A percentile compares a stretch with the other conserved stretches of the same genome.
Conservation (phyloP, 2,329 filamentous ascomycete genomes). For the Akanthomyces uredinophilus region DNA sequence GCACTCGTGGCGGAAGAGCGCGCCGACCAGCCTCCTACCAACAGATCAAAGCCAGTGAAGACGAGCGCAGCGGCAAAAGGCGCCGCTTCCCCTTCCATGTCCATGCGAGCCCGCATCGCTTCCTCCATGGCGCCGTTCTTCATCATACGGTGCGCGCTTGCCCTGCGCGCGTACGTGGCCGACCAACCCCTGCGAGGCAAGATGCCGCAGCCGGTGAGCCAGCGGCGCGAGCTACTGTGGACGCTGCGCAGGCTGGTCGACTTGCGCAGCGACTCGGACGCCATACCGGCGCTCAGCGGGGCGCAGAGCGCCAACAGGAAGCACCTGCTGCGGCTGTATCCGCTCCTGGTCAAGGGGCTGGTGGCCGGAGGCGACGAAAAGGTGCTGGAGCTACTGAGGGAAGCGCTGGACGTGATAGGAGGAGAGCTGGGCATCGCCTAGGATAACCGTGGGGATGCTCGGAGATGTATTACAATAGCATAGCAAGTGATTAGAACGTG, state of each 20-base stretch:
- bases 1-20: slow-evolving; percentile 55
- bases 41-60: slow-evolving; percentile 23
- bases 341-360: slow-evolving; percentile 63
- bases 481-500: background rate
- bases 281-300: slow-evolving; percentile 53
- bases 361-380: slow-evolving; percentile 54
- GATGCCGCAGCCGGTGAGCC: slow-evolving; percentile 81
- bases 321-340: slow-evolving; percentile 77
- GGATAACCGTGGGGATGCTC: background rate
- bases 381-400: slow-evolving; percentile 51
- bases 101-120: slow-evolving; percentile 57
- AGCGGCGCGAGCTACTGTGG: slow-evolving; percentile 72
- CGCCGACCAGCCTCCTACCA: slow-evolving; percentile 22
- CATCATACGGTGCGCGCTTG: slow-evolving; percentile 73
- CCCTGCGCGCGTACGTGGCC: slow-evolving; percentile 78
- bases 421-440: slow-evolving; percentile 43
- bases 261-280: slow-evolving; percentile 63
- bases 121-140: slow-evolving; percentile 74
- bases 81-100: slow-evolving; percentile 12
- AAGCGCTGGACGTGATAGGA: slow-evolving; percentile 59
- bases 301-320: slow-evolving; percentile 58
- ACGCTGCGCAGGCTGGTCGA: slow-evolving; percentile 62
- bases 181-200: slow-evolving; percentile 85
- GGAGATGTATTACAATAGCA: background rate
- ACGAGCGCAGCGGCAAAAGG: background rate